Percentiles rank a stretch among this genome's conserved stretches.
Conservation (phyloP, 2,329 filamentous ascomycete species). For the Colletotrichum falcatum region DNA sequence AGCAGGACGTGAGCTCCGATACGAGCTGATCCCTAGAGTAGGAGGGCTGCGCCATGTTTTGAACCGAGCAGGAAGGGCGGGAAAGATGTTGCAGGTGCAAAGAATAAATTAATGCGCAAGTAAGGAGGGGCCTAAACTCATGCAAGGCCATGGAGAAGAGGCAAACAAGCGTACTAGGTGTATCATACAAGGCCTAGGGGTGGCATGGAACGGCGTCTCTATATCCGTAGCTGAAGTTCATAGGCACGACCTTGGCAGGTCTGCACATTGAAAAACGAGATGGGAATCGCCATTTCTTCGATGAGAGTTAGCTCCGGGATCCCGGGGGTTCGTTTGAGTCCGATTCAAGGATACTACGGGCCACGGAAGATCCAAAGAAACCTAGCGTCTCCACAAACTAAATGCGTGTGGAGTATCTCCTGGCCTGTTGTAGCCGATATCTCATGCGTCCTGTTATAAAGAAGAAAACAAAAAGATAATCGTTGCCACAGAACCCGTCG, state of each 20-base stretch:
- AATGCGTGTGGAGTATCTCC: neutral
- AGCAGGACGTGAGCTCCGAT: slow-evolving; percentile 5
- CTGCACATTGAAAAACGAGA: neutral
- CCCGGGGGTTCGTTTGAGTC: slow-evolving; percentile 12
- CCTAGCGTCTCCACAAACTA: slow-evolving; percentile 18
- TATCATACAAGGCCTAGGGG: too few species aligned
- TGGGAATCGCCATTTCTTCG: neutral
- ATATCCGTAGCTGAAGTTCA: too few species aligned
- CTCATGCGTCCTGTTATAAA: too few species aligned
- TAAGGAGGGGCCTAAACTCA: too few species aligned
- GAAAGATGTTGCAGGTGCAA: too few species aligned
- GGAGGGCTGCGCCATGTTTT: neutral
- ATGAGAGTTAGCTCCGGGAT: neutral
- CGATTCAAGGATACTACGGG: slow-evolving; percentile 20
- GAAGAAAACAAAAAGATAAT: neutral
- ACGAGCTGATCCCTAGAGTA: slow-evolving; percentile 20
- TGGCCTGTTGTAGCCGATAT: neutral
- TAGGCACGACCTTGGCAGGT: neutral
- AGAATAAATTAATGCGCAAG: too few species aligned
- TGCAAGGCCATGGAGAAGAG: too few species aligned
- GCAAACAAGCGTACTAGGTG: too few species aligned
- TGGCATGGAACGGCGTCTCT: too few species aligned
- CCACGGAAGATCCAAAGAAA: slow-evolving; percentile 1
- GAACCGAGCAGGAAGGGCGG: neutral
- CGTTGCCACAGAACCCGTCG: neutral